Percentiles rank a stretch among this genome's conserved stretches.
Evolutionary conservation across 441 rosid genomes (phyloP).

Genomic region (Aleurites moluccanus): DNA sequence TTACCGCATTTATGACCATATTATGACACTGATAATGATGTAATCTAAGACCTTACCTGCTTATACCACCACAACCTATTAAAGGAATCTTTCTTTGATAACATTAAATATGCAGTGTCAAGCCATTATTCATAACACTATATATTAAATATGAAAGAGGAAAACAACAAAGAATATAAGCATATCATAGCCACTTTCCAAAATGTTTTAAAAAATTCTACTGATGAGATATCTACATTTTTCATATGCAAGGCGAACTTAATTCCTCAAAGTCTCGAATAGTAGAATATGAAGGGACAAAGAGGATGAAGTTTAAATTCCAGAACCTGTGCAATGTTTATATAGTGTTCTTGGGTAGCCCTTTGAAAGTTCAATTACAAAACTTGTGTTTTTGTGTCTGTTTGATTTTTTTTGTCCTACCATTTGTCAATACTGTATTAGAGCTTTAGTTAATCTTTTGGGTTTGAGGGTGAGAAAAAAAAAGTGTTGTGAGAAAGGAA

Average conservation of each 20-base stretch:
- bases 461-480: no score
- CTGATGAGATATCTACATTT: not conserved
- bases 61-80: slow-evolving; percentile 94
- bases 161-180: not conserved
- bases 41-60: slow-evolving; percentile 52
- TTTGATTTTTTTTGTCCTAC: no score
- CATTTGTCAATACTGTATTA: no score
- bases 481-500: no score
- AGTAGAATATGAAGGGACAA: not conserved
- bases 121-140: slow-evolving; percentile 5
- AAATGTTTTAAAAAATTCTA: not conserved
- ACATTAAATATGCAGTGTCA: slow-evolving; percentile 15
- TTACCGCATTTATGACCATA: not conserved
- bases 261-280: not conserved
- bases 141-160: slow-evolving; percentile 5
- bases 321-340: no score
- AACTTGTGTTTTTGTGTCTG: no score
- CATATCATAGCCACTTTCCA: not conserved
- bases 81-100: slow-evolving; percentile 88
- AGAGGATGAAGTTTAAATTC: not conserved
- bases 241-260: not conserved
- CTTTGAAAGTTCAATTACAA: no score
- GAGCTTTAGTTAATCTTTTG: no score
- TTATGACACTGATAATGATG: not conserved
- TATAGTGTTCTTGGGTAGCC: no score